These are phyloP conservation scores for Annulohypoxylon maeteangense DNA, from an alignment of 495 filamentous ascomycete genomes.

Conservation along the genomic window DNA sequence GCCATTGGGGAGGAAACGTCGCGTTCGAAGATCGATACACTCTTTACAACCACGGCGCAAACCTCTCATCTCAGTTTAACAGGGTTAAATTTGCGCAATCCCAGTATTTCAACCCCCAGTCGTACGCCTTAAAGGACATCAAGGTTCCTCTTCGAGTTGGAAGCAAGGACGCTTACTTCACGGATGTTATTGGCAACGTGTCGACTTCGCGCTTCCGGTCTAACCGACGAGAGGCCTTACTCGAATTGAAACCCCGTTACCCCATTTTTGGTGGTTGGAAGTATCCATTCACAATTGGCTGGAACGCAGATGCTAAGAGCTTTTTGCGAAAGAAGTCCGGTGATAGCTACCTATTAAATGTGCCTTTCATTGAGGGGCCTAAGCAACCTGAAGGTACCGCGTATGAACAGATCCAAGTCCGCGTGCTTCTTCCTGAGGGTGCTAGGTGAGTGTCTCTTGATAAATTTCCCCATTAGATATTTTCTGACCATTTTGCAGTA, in stretches of 20 bases:
- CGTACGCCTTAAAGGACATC: constrained; percentile 82
- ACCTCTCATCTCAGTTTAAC: constrained; percentile 84
- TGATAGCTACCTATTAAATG: constrained; percentile 84
- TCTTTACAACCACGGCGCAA: constrained; percentile 85
- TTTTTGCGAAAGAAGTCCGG: constrained; percentile 74
- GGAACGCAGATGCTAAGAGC: constrained; percentile 83
- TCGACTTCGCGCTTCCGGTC: constrained; percentile 90
- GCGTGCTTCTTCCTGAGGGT: constrained; percentile 90
- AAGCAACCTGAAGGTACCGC: constrained; percentile 83
- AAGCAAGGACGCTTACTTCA: constrained; percentile 88
- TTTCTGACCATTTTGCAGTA: constrained; percentile 59
- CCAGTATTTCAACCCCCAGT: constrained; percentile 79
- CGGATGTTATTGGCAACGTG: constrained; percentile 96
- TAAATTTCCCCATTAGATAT: background rate
- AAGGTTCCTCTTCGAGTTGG: constrained; percentile 81
- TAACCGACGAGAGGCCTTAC: constrained; percentile 77
- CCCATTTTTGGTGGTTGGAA: constrained; percentile 98
- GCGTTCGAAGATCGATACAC: constrained; percentile 94
- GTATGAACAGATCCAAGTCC: constrained; percentile 82
- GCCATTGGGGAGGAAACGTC: constrained; percentile 97
- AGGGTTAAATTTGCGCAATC: constrained; percentile 84
- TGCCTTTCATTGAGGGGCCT: constrained; percentile 95
- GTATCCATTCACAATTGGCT: constrained; percentile 93
- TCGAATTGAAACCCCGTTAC: constrained; percentile 92
- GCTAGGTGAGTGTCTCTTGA: constrained; percentile 72